Conservation (phyloP, 73 alveolate species). For the Paramecium sexaurelia region DNA sequence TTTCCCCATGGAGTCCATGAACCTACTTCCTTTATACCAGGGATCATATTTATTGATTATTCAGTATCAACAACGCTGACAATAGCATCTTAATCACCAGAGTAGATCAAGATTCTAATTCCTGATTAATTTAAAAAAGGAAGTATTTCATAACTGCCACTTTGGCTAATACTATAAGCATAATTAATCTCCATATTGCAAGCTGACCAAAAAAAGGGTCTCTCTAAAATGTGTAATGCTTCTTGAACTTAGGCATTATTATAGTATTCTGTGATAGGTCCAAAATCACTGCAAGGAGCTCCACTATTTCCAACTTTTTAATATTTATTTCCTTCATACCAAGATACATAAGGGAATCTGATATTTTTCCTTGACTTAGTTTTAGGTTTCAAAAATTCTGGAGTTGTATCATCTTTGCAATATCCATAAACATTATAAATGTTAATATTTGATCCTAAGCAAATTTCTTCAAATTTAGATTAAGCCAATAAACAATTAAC, state of each 20-base stretch:
- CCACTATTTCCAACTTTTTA: not conserved
- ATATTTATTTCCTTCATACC: conserved; percentile 2
- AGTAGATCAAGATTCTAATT: conserved; percentile 73
- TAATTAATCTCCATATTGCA: not conserved
- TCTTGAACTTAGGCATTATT: not conserved
- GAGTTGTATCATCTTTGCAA: conserved; percentile 2
- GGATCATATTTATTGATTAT: conserved; percentile 66
- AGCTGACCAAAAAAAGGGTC: not conserved
- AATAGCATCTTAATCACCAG: conserved; percentile 84
- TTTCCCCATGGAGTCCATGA: conserved; percentile 49
- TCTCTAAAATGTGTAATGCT: conserved; percentile 1
- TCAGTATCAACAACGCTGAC: conserved; percentile 76
- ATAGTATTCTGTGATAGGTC: conserved; percentile 40
- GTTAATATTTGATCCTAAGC: conserved; percentile 19
- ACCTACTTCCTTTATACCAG: not conserved
- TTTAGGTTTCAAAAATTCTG: not conserved
- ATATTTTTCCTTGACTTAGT: not conserved
- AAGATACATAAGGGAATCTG: not conserved
- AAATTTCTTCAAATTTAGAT: not conserved
- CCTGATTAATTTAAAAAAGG: conserved; percentile 64
- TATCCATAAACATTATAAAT: conserved; percentile 39
- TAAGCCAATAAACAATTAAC: not conserved
- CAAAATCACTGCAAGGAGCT: conserved; percentile 71
- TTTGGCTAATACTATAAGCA: not conserved
- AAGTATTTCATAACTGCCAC: conserved; percentile 71